Conservation (phyloP, 1,284 basidiomycete genomes). For the Naganishia cerealis region DNA sequence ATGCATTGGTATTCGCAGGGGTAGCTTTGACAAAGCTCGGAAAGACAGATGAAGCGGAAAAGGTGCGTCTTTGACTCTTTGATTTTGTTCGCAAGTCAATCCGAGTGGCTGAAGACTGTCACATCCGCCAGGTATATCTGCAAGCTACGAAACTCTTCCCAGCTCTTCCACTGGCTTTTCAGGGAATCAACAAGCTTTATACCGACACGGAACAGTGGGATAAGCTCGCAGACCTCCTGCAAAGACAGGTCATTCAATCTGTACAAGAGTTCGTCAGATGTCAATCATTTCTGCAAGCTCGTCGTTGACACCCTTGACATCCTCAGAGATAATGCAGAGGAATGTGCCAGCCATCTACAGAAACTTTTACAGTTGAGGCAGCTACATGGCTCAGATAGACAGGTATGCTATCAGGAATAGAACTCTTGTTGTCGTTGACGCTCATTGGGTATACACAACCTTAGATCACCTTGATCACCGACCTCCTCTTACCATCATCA, state of each 20-base stretch:
- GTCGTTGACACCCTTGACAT: constrained; percentile 3
- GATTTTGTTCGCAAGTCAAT: constrained; percentile 27
- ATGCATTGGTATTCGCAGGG: constrained; percentile 70
- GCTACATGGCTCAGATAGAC: constrained; percentile 62
- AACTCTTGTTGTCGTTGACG: constrained; percentile 24
- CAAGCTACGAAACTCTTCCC: constrained; percentile 68
- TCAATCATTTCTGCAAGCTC: constrained; percentile 6
- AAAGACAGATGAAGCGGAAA: constrained; percentile 71
- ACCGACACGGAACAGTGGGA: constrained; percentile 66
- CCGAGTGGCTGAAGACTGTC: background rate
- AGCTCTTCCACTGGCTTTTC: constrained; percentile 65
- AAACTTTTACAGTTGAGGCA: constrained; percentile 69
- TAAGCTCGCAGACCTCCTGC: constrained; percentile 61
- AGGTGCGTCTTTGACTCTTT: constrained; percentile 61
- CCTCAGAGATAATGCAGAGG: constrained; percentile 69
- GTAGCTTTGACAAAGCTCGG: constrained; percentile 72
- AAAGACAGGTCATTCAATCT: constrained; percentile 59
- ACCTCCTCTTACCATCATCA: constrained; percentile 73
- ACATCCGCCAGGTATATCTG: constrained; percentile 63
- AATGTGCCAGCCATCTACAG: constrained; percentile 76
- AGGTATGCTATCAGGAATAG: constrained; percentile 56
- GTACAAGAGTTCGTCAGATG: constrained; percentile 5
- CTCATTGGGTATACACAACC: constrained; percentile 10
- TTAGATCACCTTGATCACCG: constrained; percentile 69
- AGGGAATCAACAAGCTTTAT: constrained; percentile 75